phyloP scores from a whole-genome alignment of 1,284 basidiomycete genomes.

The Puccinia hordei region DNA sequence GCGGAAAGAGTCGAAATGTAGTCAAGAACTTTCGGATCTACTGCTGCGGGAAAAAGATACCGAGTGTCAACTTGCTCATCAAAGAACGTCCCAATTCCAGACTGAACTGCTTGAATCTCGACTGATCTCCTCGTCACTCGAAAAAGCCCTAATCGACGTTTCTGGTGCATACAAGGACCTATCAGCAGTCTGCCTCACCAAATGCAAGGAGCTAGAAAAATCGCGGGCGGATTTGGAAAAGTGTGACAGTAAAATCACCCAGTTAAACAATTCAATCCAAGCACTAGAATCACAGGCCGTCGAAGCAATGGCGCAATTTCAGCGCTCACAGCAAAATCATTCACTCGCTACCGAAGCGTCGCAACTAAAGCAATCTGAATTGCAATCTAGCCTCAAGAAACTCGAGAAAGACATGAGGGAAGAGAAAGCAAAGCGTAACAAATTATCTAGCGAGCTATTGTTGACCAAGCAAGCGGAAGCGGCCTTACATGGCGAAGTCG shows the following conservation, averaged over 20 bases:
- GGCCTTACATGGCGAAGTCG: conserved; percentile 11
- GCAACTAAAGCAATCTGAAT: conserved; percentile 16
- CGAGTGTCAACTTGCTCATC: conserved; percentile 12
- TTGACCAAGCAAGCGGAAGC: conserved; percentile 43
- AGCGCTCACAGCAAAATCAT: conserved; percentile 10
- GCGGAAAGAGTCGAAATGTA: background rate
- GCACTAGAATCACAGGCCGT: background rate
- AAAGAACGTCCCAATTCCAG: background rate
- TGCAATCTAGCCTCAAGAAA: conserved; percentile 21
- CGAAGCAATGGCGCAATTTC: background rate
- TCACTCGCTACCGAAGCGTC: conserved; percentile 8
- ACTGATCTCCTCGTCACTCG: background rate
- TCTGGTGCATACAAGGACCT: conserved; percentile 19
- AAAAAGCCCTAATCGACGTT: background rate
- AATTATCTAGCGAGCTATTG: conserved; percentile 16
- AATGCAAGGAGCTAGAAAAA: background rate
- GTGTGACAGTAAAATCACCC: background rate
- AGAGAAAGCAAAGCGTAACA: conserved; percentile 22
- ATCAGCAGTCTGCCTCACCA: background rate
- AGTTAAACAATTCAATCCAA: conserved; percentile 14
- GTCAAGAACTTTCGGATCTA: background rate
- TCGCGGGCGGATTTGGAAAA: background rate
- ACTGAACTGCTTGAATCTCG: background rate
- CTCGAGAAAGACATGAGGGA: conserved; percentile 18
- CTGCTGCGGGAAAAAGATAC: conserved; percentile 10